Evolutionary conservation across 176 grass and related monocot species (phyloP).

Genomic region (Lolium perenne): DNA sequence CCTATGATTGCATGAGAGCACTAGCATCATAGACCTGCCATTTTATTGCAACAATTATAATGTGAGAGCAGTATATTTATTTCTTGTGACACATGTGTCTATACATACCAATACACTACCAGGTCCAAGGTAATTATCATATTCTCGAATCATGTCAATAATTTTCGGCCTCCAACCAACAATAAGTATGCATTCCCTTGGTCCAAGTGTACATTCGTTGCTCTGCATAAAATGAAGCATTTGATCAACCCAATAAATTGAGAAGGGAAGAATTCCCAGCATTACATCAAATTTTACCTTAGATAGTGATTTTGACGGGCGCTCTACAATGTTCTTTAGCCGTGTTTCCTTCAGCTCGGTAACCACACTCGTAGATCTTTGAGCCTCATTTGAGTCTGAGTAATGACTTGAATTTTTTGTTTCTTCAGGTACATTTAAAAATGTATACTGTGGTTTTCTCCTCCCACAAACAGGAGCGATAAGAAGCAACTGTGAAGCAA

Average conservation of each 20-base stretch:
- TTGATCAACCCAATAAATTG: slow-evolving; percentile 40
- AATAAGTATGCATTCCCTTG: slow-evolving; percentile 82
- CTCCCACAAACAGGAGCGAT: slow-evolving; percentile 75
- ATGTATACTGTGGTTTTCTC: slow-evolving; percentile 55
- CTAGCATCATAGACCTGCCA: neutral
- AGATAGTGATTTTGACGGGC: slow-evolving; percentile 68
- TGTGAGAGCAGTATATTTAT: slow-evolving; percentile 27
- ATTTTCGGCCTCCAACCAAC: slow-evolving; percentile 93
- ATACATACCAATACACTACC: slow-evolving; percentile 85
- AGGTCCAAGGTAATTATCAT: slow-evolving; percentile 95
- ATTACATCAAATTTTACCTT: slow-evolving; percentile 62
- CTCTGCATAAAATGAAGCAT: slow-evolving; percentile 60
- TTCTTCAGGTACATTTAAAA: slow-evolving; percentile 48
- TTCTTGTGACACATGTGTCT: slow-evolving; percentile 17
- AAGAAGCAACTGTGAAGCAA: slow-evolving; percentile 75
- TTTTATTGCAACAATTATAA: slow-evolving; percentile 26
- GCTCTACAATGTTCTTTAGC: slow-evolving; percentile 70
- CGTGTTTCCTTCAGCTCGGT: slow-evolving; percentile 67
- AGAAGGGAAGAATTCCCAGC: neutral
- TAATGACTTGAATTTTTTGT: slow-evolving; percentile 38
- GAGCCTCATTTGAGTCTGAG: slow-evolving; percentile 53
- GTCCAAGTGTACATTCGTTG: slow-evolving; percentile 79
- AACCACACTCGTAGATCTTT: slow-evolving; percentile 37
- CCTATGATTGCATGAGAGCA: slow-evolving; percentile 9
- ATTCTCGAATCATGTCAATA: slow-evolving; percentile 94